Evolutionary conservation across 805 yeast species (phyloP).

Genomic region (Saturnispora quitensis): DNA sequence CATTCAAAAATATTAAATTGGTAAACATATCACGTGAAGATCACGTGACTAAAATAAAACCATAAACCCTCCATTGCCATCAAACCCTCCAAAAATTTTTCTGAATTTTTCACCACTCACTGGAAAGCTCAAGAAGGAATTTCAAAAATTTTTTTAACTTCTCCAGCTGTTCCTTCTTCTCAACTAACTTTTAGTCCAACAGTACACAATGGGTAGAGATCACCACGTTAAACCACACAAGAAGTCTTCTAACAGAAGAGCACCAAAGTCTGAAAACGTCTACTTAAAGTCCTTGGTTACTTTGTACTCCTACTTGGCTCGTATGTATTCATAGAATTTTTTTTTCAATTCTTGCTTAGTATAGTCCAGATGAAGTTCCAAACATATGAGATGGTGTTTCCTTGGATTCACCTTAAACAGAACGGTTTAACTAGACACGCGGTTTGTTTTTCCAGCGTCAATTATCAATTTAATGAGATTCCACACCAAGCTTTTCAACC

Average conservation of each 20-base stretch:
- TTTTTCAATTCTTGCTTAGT: slow-evolving; percentile 21
- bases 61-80: not conserved
- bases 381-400: not conserved
- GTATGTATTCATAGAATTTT: slow-evolving; percentile 48
- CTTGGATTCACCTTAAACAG: slow-evolving; percentile 9
- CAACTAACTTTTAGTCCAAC: slow-evolving; percentile 3
- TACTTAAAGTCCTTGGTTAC: slow-evolving; percentile 97
- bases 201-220: slow-evolving; percentile 84
- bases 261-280: slow-evolving; percentile 99
- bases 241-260: slow-evolving; percentile 93
- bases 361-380: slow-evolving; percentile 5
- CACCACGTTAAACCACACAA: slow-evolving; percentile 94
- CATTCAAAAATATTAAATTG: too few relatives aligned
- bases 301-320: slow-evolving; percentile 98
- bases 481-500: not conserved
- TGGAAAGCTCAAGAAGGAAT: not conserved
- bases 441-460: not conserved
- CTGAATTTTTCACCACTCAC: not conserved
- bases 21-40: not conserved
- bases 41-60: not conserved
- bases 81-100: not conserved
- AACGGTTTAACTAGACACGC: not conserved
- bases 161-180: not conserved
- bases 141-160: not conserved
- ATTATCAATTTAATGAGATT: not conserved